Evolutionary conservation across 2,329 filamentous ascomycete species (phyloP).

Genomic region (Monilinia vaccinii-corymbosi): DNA sequence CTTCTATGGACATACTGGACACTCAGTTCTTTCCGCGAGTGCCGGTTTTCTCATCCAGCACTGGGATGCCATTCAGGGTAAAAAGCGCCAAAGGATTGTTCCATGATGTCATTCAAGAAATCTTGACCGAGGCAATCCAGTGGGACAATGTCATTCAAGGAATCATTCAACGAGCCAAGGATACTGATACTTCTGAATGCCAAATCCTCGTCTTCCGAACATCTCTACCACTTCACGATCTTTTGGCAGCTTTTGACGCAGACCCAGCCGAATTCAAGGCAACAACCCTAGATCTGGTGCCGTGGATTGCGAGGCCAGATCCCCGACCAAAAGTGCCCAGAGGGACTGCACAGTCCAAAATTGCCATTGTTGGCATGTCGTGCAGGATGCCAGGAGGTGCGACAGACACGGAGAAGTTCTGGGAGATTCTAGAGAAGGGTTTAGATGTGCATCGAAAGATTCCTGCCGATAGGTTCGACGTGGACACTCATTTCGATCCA

Average conservation of each 20-base stretch:
- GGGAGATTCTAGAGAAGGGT: slow-evolving; percentile 66
- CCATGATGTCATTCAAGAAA: slow-evolving; percentile 24
- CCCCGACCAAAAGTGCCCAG: neutral
- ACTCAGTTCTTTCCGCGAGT: slow-evolving; percentile 15
- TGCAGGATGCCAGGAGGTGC: neutral
- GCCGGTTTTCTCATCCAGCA: slow-evolving; percentile 30
- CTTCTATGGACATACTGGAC: slow-evolving; percentile 3
- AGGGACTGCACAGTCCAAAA: slow-evolving; percentile 24
- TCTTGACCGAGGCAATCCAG: slow-evolving; percentile 27
- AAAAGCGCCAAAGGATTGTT: slow-evolving; percentile 23
- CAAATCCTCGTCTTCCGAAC: neutral
- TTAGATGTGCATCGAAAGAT: slow-evolving; percentile 55
- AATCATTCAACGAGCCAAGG: neutral
- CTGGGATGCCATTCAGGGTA: slow-evolving; percentile 25
- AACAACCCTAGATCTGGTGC: neutral
- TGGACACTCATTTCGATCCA: slow-evolving; percentile 58
- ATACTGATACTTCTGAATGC: neutral
- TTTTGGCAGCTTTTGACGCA: neutral
- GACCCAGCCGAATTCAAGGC: neutral
- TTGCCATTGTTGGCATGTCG: neutral
- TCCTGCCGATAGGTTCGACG: slow-evolving; percentile 60
- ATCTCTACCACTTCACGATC: neutral
- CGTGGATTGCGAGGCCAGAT: neutral
- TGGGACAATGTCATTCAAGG: slow-evolving; percentile 12
- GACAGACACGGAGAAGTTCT: slow-evolving; percentile 27